Base-by-base conservation (phyloP, 148 eudicot genomes). In the Beta vulgaris region DNA sequence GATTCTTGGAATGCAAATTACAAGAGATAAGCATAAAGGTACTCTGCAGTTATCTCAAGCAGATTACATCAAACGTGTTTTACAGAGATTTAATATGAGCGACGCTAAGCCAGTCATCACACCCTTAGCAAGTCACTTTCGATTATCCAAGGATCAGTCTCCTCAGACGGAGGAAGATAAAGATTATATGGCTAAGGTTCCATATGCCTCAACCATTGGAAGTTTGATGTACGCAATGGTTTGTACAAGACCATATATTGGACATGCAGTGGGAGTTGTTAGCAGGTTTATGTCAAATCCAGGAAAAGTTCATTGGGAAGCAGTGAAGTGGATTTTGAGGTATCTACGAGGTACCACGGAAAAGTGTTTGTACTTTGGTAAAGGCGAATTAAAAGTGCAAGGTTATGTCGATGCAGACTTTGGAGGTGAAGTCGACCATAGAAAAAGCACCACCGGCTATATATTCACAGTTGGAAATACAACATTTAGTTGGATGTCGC, bases 171-270 rank as follows among this genome's bases (percentile, higher is more conserved):
- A 73, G 18, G 80, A 51, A 51, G 83, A 80, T 35, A 51, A 46
- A 31, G 73, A 51, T 4, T 37, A 72, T 13, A 80, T 83, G 72
- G 59, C 71, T 13, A 57, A 66, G 23, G 68, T 76, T 36, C 75
- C 72, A 2, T 83, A 80, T 62, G 72, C 86, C 54, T 62, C 67
- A 29, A 64, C 44, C 1, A 72, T 80, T 25, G 84, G 83, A 21
- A 80, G 73, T 35, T 35, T 83, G 23, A 60, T 74, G 78, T 79
- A 79, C 39, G 54, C 74, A 43, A 79, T 79, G 78, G 78, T 74
- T 13, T 68, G 76, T 28, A 80, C 72, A 9, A 61, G 78, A 36
- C 77, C 71, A 12, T 54, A 79, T 66, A 70, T 79, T 46, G 51
- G 74, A 31, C 74, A 79, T 40, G 76, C 48, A 53, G 69, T 72